phyloP scores from a whole-genome alignment of 2,329 filamentous ascomycete species.

The Colletotrichum eremochloae region DNA sequence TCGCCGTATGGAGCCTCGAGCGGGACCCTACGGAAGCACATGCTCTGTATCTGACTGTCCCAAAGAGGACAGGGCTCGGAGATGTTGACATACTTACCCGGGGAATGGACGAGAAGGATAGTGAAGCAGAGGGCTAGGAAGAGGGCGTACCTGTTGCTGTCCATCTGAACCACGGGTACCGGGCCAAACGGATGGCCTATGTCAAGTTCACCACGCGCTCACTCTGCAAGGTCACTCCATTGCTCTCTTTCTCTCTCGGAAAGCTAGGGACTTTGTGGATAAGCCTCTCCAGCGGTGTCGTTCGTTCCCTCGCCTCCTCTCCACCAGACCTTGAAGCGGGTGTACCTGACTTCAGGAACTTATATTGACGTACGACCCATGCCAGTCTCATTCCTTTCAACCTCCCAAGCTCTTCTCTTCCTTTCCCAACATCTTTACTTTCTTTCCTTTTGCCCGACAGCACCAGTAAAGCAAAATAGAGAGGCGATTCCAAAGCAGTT shows the following conservation, averaged over 20 bases:
- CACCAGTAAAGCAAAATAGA: constrained; percentile 18
- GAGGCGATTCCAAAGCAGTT: constrained; percentile 12
- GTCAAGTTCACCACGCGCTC: neutral
- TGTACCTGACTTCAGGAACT: constrained; percentile 42
- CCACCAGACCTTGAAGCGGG: constrained; percentile 28
- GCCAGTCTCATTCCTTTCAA: constrained; percentile 33
- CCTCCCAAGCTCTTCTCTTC: constrained; percentile 13
- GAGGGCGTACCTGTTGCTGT: constrained; percentile 33
- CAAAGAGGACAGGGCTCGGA: constrained; percentile 36
- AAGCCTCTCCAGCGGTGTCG: constrained; percentile 10
- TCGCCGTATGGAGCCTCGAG: constrained; percentile 9
- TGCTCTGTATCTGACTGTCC: constrained; percentile 19
- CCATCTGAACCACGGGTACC: constrained; percentile 32
- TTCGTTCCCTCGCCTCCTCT: constrained; percentile 34
- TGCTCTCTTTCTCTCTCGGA: constrained; percentile 17
- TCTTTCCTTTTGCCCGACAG: constrained; percentile 7
- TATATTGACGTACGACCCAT: constrained; percentile 43
- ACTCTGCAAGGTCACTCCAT: neutral
- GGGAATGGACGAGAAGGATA: constrained; percentile 33
- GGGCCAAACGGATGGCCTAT: constrained; percentile 5
- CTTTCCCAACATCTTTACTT: constrained; percentile 13
- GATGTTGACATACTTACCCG: constrained; percentile 9
- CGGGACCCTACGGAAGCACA: constrained; percentile 16
- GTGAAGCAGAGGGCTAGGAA: constrained; percentile 31
- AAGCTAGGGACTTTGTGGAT: constrained; percentile 19